Evolutionary conservation across 164 flowering plant genomes (phyloP), one percentile per base, ranked within the genome.

Genomic region (Sextonia rubra): DNA sequence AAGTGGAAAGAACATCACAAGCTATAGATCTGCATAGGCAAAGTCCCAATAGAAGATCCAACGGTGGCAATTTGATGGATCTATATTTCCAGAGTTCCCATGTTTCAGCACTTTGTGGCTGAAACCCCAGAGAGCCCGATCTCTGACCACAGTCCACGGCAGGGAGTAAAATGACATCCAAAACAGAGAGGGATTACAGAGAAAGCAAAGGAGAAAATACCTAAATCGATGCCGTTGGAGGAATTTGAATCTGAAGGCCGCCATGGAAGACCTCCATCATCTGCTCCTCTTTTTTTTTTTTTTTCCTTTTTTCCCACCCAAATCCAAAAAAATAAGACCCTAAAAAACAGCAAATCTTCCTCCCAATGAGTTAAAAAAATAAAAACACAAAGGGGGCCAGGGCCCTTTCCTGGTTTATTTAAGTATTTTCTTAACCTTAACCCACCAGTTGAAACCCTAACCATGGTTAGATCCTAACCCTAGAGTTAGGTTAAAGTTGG

Each of bases 391-490:
- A 64, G 30, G 18, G 27, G 37, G 70, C 67, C 17, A 52, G 12
- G 58, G 58, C 5, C n/a, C 14, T 20, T 75, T 70, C 71, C 37
- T 71, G 32, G 37, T 55, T 73, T 25, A 56, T 73, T 25, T 61
- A 76, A 49, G 73, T 73, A 66, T 65, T 76, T 75, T 72, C 68
- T 74, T 70, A 69, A 75, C 71, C 79, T 52, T 52, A 52, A 52
- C 44, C 74, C 52, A 72, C 20, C 49, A 25, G 70, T 70, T 75
- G 14, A 62, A 78, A 66, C 24, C 71, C 66, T 85, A 81, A 81
- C 83, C 32, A 80, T 52, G 78, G 83, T 85, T 80, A 81, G 69
- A 24, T 73, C 74, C 78, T 83, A 77, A 80, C 85, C 72, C 70
- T 12, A 72, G 37, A 65, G 75, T 65, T n/a, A 70, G 58, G 44